Conservation (phyloP, 192 early-diverging fungal genomes). For the Phlyctochytrium arcticum region DNA sequence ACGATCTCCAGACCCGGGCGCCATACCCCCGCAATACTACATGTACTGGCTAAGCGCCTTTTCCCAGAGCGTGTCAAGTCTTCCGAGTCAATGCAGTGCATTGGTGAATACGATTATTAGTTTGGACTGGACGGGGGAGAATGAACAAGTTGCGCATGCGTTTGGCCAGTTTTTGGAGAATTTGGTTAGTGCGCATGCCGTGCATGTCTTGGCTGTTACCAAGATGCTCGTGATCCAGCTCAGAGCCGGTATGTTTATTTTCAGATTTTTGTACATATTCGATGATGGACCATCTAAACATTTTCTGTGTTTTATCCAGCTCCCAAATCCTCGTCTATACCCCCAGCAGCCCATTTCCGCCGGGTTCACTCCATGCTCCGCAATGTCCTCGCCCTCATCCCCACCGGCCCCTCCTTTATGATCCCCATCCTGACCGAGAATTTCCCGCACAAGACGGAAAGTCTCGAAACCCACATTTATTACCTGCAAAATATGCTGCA, state of each 20-base stretch:
- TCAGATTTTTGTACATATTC: slow-evolving; percentile 1
- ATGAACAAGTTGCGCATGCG: slow-evolving; percentile 48
- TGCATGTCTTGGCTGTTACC: slow-evolving; percentile 59
- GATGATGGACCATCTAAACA: not conserved
- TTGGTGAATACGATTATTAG: slow-evolving; percentile 60
- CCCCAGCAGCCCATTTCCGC: slow-evolving; percentile 37
- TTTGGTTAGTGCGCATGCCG: slow-evolving; percentile 71
- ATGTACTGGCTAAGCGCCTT: slow-evolving; percentile 19
- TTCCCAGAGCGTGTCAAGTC: slow-evolving; percentile 26
- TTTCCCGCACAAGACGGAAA: slow-evolving; percentile 72
- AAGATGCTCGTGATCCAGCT: slow-evolving; percentile 54
- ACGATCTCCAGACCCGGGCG: not conserved
- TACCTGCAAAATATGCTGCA: slow-evolving; percentile 75
- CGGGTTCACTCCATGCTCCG: slow-evolving; percentile 60
- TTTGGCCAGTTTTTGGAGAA: slow-evolving; percentile 66
- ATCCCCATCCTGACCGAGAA: slow-evolving; percentile 54
- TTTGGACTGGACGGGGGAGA: slow-evolving; percentile 55
- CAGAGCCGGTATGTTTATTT: slow-evolving; percentile 51
- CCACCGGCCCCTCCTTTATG: slow-evolving; percentile 63
- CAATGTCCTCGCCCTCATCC: slow-evolving; percentile 62
- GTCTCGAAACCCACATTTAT: slow-evolving; percentile 48
- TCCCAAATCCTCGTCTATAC: not conserved
- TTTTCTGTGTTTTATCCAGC: not conserved
- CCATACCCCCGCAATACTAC: not conserved
- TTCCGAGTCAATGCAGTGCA: slow-evolving; percentile 9